Evolutionary conservation across 1,284 basidiomycete genomes (phyloP).

Genomic region (Spongiforma sp.): DNA sequence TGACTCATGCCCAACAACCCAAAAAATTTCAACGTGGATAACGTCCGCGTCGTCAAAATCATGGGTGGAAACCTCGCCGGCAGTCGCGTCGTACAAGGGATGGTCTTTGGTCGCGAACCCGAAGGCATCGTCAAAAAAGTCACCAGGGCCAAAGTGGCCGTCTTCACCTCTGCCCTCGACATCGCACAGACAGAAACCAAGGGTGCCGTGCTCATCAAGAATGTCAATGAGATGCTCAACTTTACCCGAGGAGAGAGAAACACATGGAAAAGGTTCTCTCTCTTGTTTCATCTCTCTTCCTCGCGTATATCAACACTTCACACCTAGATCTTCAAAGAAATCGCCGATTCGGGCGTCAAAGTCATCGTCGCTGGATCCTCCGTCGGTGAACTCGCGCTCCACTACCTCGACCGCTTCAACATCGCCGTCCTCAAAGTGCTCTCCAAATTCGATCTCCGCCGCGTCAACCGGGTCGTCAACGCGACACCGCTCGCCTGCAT

Average conservation of each 20-base stretch:
- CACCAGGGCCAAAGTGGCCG: slow-evolving; percentile 86
- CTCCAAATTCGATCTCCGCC: slow-evolving; percentile 97
- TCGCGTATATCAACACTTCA: neutral
- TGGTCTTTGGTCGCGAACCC: slow-evolving; percentile 98
- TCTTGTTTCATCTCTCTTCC: neutral
- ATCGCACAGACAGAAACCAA: slow-evolving; percentile 99
- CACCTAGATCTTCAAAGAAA: slow-evolving; percentile 92
- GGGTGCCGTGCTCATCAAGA: slow-evolving; percentile 97
- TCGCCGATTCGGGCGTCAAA: slow-evolving; percentile 94
- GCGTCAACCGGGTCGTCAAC: slow-evolving; percentile 93
- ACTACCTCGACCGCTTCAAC: slow-evolving; percentile 94
- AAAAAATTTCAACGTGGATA: slow-evolving; percentile 96
- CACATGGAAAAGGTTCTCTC: slow-evolving; percentile 88
- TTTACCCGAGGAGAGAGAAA: slow-evolving; percentile 97
- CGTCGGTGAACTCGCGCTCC: slow-evolving; percentile 95
- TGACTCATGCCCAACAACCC: slow-evolving; percentile 91
- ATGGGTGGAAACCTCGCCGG: slow-evolving; percentile 89
- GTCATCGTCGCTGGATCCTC: slow-evolving; percentile 93
- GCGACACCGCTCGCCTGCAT: slow-evolving; percentile 96
- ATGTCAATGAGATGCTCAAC: slow-evolving; percentile 95
- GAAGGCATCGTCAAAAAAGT: slow-evolving; percentile 90
- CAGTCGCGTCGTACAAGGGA: slow-evolving; percentile 93
- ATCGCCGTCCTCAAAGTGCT: slow-evolving; percentile 97
- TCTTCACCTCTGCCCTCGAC: slow-evolving; percentile 94
- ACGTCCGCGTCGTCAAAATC: slow-evolving; percentile 98